Evolutionary conservation across 495 filamentous ascomycete species (phyloP).

Genomic region (Tuber umbilicatum): DNA sequence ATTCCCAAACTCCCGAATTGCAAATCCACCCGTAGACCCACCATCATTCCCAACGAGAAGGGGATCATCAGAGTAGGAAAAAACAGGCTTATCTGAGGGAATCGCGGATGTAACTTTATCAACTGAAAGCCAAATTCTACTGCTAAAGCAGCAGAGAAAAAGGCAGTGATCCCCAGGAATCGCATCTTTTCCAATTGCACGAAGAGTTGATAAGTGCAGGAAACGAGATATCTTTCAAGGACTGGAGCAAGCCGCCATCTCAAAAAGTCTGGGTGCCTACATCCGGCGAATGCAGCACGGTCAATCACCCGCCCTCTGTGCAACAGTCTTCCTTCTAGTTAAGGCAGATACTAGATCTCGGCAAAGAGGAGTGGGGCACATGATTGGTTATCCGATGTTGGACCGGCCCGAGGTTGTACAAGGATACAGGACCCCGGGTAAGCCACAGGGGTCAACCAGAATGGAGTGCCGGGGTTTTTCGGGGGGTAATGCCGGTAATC

Average conservation of each 20-base stretch:
- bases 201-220: not conserved
- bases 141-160: not conserved
- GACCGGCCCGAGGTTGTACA: not conserved
- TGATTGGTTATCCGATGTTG: not conserved
- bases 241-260: not conserved
- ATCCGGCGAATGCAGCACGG: not conserved
- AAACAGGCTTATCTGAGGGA: not conserved
- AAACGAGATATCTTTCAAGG: not conserved
- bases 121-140: not conserved
- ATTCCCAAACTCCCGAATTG: slow-evolving; percentile 28
- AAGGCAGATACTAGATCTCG: not conserved
- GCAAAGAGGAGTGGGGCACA: not conserved
- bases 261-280: not conserved
- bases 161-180: not conserved
- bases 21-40: slow-evolving; percentile 38
- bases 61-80: slow-evolving; percentile 19
- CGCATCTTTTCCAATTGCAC: not conserved
- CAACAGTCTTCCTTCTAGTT: not conserved
- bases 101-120: not conserved
- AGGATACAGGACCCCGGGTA: not conserved
- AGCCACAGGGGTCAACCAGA: not conserved
- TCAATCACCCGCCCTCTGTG: not conserved
- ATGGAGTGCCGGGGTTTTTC: not conserved
- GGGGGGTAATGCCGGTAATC: too few relatives aligned
- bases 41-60: slow-evolving; percentile 42